These are phyloP conservation scores for Ogataea pignaliae DNA, from an alignment of 805 yeast species.

Conservation along the genomic window DNA sequence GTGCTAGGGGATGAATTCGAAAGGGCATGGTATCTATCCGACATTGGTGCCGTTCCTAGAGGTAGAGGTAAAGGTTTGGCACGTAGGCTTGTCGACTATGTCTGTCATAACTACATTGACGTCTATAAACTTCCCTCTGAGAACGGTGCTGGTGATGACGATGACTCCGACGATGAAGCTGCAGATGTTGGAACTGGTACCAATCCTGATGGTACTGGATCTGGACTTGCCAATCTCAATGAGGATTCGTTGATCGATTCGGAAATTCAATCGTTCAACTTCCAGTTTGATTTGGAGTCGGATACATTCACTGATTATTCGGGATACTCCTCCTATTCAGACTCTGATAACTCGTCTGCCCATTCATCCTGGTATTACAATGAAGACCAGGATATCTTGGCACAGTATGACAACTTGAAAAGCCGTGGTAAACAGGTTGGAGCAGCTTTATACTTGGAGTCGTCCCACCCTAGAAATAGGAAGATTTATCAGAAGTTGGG, in stretches of 20 bases:
- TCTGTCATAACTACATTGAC: slow-evolving; percentile 42
- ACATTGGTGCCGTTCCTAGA: slow-evolving; percentile 52
- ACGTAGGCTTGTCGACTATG: slow-evolving; percentile 45
- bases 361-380: slow-evolving; percentile 33
- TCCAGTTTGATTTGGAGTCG: slow-evolving; percentile 30
- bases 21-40: slow-evolving; percentile 53
- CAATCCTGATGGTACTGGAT: slow-evolving; percentile 5
- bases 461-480: slow-evolving; percentile 51
- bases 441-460: slow-evolving; percentile 46
- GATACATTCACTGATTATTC: slow-evolving; percentile 32
- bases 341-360: slow-evolving; percentile 29
- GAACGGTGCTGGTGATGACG: slow-evolving; percentile 14
- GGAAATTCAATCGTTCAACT: slow-evolving; percentile 31
- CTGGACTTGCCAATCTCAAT: slow-evolving; percentile 12
- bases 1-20: slow-evolving; percentile 38
- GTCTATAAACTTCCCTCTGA: slow-evolving; percentile 18
- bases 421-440: slow-evolving; percentile 28
- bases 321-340: slow-evolving; percentile 29
- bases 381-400: slow-evolving; percentile 31
- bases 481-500: slow-evolving; percentile 52
- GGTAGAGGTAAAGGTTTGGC: slow-evolving; percentile 61
- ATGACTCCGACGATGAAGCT: background rate
- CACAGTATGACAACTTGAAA: slow-evolving; percentile 29
- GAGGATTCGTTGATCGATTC: slow-evolving; percentile 28
- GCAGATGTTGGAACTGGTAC: slow-evolving; percentile 3